phyloP scores from a whole-genome alignment of 768 basidiomycete genomes.

The Coprinopsis sp. region DNA sequence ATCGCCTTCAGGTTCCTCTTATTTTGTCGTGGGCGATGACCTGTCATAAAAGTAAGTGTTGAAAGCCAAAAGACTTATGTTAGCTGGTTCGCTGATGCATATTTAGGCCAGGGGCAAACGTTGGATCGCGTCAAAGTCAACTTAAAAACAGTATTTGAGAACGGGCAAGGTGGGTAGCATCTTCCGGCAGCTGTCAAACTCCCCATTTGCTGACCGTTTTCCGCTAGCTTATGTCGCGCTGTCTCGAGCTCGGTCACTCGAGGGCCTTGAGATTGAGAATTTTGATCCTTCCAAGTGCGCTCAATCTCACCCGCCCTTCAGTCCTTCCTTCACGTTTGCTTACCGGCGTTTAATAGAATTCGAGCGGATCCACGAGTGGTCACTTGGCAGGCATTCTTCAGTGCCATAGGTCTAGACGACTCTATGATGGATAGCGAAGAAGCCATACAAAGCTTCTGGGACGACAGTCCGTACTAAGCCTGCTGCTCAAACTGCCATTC shows the following conservation, averaged over 20 bases:
- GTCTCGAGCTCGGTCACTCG: constrained; percentile 64
- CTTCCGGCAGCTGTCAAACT: not conserved
- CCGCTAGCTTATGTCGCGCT: constrained; percentile 59
- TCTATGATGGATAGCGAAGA: constrained; percentile 5
- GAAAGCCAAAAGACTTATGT: too few relatives aligned
- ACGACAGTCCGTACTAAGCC: too few relatives aligned
- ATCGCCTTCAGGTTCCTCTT: constrained; percentile 51
- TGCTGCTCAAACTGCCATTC: too few relatives aligned
- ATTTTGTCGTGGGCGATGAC: constrained; percentile 77
- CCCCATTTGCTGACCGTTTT: not conserved
- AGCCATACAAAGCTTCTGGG: constrained; percentile 4
- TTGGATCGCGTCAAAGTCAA: constrained; percentile 76
- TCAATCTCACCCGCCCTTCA: not conserved
- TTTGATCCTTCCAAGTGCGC: constrained; percentile 57
- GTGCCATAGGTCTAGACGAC: not conserved
- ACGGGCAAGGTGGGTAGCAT: constrained; percentile 55
- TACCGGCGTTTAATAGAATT: constrained; percentile 1
- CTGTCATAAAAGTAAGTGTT: constrained; percentile 88
- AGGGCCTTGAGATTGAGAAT: constrained; percentile 54
- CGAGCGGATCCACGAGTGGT: constrained; percentile 7
- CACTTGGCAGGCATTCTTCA: constrained; percentile 9
- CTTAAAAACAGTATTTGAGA: constrained; percentile 67
- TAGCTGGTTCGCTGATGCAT: too few relatives aligned
- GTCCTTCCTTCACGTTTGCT: not conserved
- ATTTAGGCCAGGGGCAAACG: constrained; percentile 87